Base-by-base conservation (phyloP, 192 early-diverging fungal genomes). In the Chytriomyces confervae region DNA sequence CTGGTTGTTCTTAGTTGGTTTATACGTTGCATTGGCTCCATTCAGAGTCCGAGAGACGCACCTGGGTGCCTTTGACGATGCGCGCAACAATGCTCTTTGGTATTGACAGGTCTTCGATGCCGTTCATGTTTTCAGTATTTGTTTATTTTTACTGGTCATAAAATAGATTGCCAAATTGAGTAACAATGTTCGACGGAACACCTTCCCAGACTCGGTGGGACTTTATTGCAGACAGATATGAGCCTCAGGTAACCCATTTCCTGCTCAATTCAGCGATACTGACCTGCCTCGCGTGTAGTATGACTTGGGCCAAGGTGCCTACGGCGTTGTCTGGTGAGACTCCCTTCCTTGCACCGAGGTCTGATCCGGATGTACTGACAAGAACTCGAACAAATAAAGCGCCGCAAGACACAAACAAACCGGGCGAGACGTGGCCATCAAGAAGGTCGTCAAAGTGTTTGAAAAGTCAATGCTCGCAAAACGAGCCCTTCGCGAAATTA, bases 381-480 rank as follows among this genome's bases (percentile, higher is more conserved):
- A 13, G 2, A 57, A 4, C 36, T 36, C 36, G 36, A 36, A 36
- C 36, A 36, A 57, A 13, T 2, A 3, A n/a, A 96, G 94, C 80
- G 97, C 96, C 13, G 93, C 96, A 7, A 94, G 92, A 66, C 94
- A 98, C 81, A 91, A 94, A 75, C 84, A 93, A 71, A 95, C 95
- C 2, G 86, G 91, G 43, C 89, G 89, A 72, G 89, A 90, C 70
- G 94, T 95, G 5, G 97, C 97, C 36, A 94, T 99, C 77, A 99
- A 99, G 79, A 99, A 99, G 83, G 95, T 99, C 69, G 91, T 95
- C 89, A 94, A 94, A 65, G 96, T 96, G 10, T 99, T 97, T 86
- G 91, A 89, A 76, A 94, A 94, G 47, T 91, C 94, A 10, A 94
- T 97, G 16, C 87, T 99, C 36, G 92, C 95, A 46, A 99, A 99